Percentiles rank a stretch among this genome's conserved stretches.
phyloP scores from a whole-genome alignment of 495 filamentous ascomycete genomes.

The Hypoxylon subgilvum region DNA sequence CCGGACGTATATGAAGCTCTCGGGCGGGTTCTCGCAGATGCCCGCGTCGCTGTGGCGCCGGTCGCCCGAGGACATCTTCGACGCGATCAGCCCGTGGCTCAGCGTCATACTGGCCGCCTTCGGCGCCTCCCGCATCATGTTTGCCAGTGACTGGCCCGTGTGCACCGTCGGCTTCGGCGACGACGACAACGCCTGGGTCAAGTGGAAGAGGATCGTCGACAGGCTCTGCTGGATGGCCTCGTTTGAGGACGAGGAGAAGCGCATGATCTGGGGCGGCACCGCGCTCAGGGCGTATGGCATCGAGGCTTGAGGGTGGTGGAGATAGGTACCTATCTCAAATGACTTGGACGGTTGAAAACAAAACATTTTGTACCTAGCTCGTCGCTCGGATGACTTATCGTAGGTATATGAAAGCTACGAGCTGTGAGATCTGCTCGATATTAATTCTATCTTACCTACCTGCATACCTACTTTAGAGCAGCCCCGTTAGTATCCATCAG shows the following conservation, averaged over 20 bases:
- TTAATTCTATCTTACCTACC: no score
- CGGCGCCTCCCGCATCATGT: conserved; percentile 76
- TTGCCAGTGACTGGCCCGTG: conserved; percentile 89
- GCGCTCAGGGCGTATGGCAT: conserved; percentile 71
- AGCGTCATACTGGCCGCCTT: conserved; percentile 71
- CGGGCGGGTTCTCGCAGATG: conserved; percentile 79
- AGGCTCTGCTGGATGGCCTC: conserved; percentile 62
- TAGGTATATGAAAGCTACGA: no score
- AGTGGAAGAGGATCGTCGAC: conserved; percentile 66
- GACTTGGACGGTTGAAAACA: neutral
- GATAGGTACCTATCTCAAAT: neutral
- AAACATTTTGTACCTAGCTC: no score
- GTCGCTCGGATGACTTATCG: no score
- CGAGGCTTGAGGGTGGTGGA: conserved; percentile 29
- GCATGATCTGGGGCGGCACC: conserved; percentile 70
- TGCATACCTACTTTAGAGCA: no score
- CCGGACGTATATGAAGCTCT: conserved; percentile 85
- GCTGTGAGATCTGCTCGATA: no score
- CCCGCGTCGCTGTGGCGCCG: conserved; percentile 49
- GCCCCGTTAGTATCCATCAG: no score
- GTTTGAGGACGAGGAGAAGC: conserved; percentile 62
- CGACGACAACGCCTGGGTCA: conserved; percentile 57
- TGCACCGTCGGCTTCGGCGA: conserved; percentile 71
- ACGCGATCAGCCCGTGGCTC: conserved; percentile 66
- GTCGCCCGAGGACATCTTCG: conserved; percentile 55